Percentiles rank a stretch among this genome's conserved stretches.
Conservation (phyloP, 805 yeast species). For the Blastobotrys robertii region DNA sequence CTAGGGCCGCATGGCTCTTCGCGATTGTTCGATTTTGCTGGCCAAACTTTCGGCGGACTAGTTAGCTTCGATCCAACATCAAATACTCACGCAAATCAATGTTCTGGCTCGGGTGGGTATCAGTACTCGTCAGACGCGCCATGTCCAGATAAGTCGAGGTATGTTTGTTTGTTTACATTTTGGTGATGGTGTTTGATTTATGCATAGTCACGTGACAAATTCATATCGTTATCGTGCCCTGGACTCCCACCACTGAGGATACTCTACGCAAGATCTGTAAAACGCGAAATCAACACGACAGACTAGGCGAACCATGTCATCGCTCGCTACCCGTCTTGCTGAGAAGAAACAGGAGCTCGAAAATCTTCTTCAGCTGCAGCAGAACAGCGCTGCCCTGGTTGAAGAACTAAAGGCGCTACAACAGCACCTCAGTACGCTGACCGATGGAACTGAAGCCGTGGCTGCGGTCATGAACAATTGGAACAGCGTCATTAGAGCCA, state of each 20-base stretch:
- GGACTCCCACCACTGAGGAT: not conserved
- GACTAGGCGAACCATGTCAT: slow-evolving; percentile 4
- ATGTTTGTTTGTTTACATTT: not conserved
- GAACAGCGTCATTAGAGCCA: slow-evolving; percentile 51
- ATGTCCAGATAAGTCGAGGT: slow-evolving; percentile 2
- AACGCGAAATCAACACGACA: not conserved
- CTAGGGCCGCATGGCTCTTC: slow-evolving; percentile 35
- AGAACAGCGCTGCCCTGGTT: slow-evolving; percentile 37
- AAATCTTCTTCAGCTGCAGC: slow-evolving; percentile 38
- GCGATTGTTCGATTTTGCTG: slow-evolving; percentile 42
- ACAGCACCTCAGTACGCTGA: slow-evolving; percentile 38
- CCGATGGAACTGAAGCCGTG: slow-evolving; percentile 50
- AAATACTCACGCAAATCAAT: slow-evolving; percentile 10
- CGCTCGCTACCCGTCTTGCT: slow-evolving; percentile 16
- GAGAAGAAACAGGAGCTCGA: slow-evolving; percentile 46
- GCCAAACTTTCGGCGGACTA: slow-evolving; percentile 13
- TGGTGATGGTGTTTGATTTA: not conserved
- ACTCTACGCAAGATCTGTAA: too few relatives aligned
- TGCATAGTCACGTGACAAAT: too few relatives aligned
- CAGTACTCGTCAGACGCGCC: slow-evolving; percentile 10
- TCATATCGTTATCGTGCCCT: not conserved
- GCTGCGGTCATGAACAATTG: slow-evolving; percentile 52
- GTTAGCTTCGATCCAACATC: not conserved
- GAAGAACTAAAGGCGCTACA: slow-evolving; percentile 39
- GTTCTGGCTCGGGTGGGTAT: slow-evolving; percentile 3